Evolutionary conservation across 2,329 filamentous ascomycete species (phyloP), one percentile per base, ranked within the genome.

Genomic region (Hypoxylon sp.): DNA sequence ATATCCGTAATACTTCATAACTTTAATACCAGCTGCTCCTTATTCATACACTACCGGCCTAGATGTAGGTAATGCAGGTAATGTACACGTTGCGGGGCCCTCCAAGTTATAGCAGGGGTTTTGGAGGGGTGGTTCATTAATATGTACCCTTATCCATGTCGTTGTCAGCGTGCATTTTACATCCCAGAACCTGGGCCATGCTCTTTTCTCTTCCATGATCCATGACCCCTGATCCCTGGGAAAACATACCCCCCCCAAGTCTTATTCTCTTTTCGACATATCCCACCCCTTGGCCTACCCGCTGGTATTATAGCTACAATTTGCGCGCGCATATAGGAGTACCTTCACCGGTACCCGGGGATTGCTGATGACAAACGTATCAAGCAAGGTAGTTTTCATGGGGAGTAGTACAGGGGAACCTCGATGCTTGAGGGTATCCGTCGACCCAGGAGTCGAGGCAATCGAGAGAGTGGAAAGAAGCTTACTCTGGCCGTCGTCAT

Each of bases 301-400:
- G 44, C 13, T 60, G 32, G 29, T 48, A 50, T 50, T 62, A 55
- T 53, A 53, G 47, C 47, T 58, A 53, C 53, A 52, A 58, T 50
- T 52, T 62, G 35, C 47, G 54, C 47, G 50, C 44, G 42, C 51
- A 46, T 27, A 31, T 19, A 29, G 56, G 62, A 46, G 57, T 65
- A 62, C 56, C 48, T 67, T 62, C 44, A 51, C 50, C 53, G 64
- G 64, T 66, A 67, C 57, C 54, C 58, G 53, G 62, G 67, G 35
- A 48, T 53, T 55, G 61, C 50, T 62, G 46, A 58, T 57, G 60
- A 62, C 60, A 59, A 52, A 62, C 58, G 15, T 62, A 32, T 62
- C 46, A 53, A 50, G 46, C 52, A 52, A 48, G 39, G 61, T 70
- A 61, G 47, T 29, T 65, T 53, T 59, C 50, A 46, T 44, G 46